Percentiles rank a stretch among this genome's conserved stretches.
phyloP scores from a whole-genome alignment of 176 grass and related monocot species.

The Alloteropsis semialata region DNA sequence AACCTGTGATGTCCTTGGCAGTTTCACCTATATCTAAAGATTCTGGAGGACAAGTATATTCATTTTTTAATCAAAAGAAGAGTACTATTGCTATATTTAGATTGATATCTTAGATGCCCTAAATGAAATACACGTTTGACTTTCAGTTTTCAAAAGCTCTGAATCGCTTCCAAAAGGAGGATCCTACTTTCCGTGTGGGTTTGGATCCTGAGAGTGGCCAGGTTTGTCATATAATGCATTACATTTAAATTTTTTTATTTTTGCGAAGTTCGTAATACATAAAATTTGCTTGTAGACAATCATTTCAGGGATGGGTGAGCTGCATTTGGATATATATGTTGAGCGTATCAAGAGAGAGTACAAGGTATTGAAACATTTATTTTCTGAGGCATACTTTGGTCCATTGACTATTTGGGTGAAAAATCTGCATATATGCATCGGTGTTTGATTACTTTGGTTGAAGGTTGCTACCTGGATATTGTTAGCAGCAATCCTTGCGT shows the following conservation, averaged over 20 bases:
- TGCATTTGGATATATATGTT: conserved; percentile 99
- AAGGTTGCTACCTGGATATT: conserved; percentile 10
- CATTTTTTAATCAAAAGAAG: background rate
- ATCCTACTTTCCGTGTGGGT: conserved; percentile 97
- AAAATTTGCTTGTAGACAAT: conserved; percentile 65
- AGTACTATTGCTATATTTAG: conserved; percentile 4
- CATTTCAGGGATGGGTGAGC: conserved; percentile 97
- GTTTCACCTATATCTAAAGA: conserved; percentile 96
- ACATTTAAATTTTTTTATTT: conserved; percentile 7
- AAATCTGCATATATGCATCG: background rate
- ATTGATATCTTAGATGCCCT: conserved; percentile 7
- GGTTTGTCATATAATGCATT: conserved; percentile 40
- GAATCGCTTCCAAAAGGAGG: conserved; percentile 95
- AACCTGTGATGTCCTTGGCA: conserved; percentile 98
- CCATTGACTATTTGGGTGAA: background rate
- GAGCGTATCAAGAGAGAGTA: conserved; percentile 95
- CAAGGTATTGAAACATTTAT: conserved; percentile 50
- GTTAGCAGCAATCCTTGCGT: too few relatives aligned
- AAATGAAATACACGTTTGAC: conserved; percentile 7
- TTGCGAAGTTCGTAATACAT: conserved; percentile 18
- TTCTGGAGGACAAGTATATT: conserved; percentile 95
- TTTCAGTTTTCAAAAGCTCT: conserved; percentile 98
- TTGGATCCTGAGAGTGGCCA: conserved; percentile 88
- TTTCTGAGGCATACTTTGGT: background rate
- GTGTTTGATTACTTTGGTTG: background rate